A percentile compares a stretch with the other conserved stretches of the same genome.
Evolutionary conservation across 2,329 filamentous ascomycete genomes (phyloP).

Genomic region (Aspergillus terreus): DNA sequence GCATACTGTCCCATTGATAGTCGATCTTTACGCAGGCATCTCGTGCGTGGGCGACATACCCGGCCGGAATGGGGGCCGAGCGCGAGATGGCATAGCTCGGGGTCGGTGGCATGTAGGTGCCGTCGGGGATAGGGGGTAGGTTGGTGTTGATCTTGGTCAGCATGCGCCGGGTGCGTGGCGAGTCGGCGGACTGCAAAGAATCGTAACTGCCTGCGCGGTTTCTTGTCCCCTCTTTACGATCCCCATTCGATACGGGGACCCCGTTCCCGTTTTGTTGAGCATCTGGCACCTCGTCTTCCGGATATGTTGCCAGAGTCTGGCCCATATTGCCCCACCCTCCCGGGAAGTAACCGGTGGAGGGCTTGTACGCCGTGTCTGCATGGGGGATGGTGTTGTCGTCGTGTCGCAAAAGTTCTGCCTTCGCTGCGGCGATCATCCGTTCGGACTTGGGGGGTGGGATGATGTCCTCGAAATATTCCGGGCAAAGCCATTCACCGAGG

Average conservation of each 20-base stretch:
- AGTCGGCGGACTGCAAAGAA: slow-evolving; percentile 25
- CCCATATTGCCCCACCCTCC: slow-evolving; percentile 51
- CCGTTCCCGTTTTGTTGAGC: background rate
- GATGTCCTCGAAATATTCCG: slow-evolving; percentile 89
- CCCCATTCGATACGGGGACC: background rate
- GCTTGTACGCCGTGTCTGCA: slow-evolving; percentile 28
- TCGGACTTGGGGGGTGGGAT: slow-evolving; percentile 81
- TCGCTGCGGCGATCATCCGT: slow-evolving; percentile 84
- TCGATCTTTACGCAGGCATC: slow-evolving; percentile 85
- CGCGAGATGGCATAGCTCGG: slow-evolving; percentile 80
- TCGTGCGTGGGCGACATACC: slow-evolving; percentile 85
- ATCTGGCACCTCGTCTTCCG: slow-evolving; percentile 22
- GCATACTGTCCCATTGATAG: slow-evolving; percentile 93
- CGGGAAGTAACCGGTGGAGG: slow-evolving; percentile 48
- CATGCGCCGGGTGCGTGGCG: slow-evolving; percentile 16
- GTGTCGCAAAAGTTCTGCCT: slow-evolving; percentile 75
- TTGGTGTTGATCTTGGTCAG: slow-evolving; percentile 33
- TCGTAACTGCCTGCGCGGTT: slow-evolving; percentile 49
- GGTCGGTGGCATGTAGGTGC: slow-evolving; percentile 68
- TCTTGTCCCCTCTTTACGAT: slow-evolving; percentile 27
- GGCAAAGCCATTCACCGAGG: slow-evolving; percentile 90
- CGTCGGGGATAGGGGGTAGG: slow-evolving; percentile 23
- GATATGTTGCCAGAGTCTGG: slow-evolving; percentile 17
- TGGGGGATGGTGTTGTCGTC: slow-evolving; percentile 52
- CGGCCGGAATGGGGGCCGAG: slow-evolving; percentile 76